Evolutionary conservation across 495 filamentous ascomycete genomes (phyloP), one percentile per base, ranked within the genome.

Genomic region (Neurospora sp.): DNA sequence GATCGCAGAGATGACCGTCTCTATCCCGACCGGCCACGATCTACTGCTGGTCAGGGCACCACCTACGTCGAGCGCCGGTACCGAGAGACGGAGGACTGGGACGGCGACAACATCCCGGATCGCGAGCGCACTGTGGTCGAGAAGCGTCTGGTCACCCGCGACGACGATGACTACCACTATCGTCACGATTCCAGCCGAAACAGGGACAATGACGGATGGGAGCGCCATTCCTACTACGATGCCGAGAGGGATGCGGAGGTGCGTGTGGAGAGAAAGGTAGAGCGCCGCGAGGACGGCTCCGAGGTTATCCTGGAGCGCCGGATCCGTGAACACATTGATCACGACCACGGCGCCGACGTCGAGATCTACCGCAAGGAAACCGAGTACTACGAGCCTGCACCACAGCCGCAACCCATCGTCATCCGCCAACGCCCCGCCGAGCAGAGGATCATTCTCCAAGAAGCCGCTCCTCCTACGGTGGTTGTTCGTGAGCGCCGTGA

Each of bases 361-460:
- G 88, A 90, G 79, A 86, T 83, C 75, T 91, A 90, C 79, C 86
- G 88, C 79, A 88, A 88, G 77, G 89, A 91, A 72, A 88, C 88
- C 62, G 92, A 94, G 72, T 90, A 90, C 81, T 91, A 88, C 81
- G 84, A 88, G 36, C 85, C 86, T 59, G 82, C 84, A 1, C 84
- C 85, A 71, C 82, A 73, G 84, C 89, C 69, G 80, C 72, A 86
- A 72, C 89, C 91, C 59, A 90, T 92, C 75, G 84, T 93, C 77
- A 91, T 94, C 80, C 91, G 88, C 75, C 89, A 89, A 73, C 79
- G 84, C 48, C 79, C 82, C 43, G 82, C 82, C 62, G 88, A 93
- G 77, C 90, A 92, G 76, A 88, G 88, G 78, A 88, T 94, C 82
- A 91, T 94, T 77, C 86, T 94, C 74, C 88, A 92, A 79, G 90